These are phyloP conservation scores for Ceratocystis cacaofunesta DNA, from an alignment of 2,329 filamentous ascomycete genomes.

Conservation along the genomic window DNA sequence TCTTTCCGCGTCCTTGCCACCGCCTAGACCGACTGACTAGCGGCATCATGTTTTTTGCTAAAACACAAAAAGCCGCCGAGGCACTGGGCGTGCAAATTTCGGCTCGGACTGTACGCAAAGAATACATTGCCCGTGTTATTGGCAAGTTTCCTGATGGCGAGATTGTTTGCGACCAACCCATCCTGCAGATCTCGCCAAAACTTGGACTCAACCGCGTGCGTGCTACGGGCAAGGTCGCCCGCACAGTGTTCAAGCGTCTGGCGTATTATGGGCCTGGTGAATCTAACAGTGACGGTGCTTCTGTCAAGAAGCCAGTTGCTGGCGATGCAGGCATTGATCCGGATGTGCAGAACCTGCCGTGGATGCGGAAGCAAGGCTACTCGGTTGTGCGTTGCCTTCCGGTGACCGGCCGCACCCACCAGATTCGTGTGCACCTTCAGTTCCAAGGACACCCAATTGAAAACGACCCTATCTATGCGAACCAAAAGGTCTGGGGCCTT, in stretches of 20 bases:
- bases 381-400: constrained; percentile 90
- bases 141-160: constrained; percentile 87
- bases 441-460: constrained; percentile 88
- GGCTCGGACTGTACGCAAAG: constrained; percentile 73
- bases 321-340: constrained; percentile 11
- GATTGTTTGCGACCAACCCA: constrained; percentile 81
- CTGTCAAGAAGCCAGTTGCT: constrained; percentile 7
- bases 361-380: constrained; percentile 57
- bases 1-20: constrained; percentile 60
- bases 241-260: constrained; percentile 78
- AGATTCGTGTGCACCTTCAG: constrained; percentile 87
- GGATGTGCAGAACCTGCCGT: constrained; percentile 25
- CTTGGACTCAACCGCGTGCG: constrained; percentile 88
- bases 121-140: constrained; percentile 83
- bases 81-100: constrained; percentile 61
- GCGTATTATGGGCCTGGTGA: constrained; percentile 65
- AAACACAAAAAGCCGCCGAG: constrained; percentile 67
- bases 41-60: constrained; percentile 96
- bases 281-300: constrained; percentile 20
- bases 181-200: constrained; percentile 87
- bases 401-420: constrained; percentile 85
- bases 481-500: constrained; percentile 77
- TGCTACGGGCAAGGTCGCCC: constrained; percentile 77
- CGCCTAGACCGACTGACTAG: constrained; percentile 87
- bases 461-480: constrained; percentile 96